phyloP scores from a whole-genome alignment of 495 filamentous ascomycete genomes.

The Penicillium coprophilum region DNA sequence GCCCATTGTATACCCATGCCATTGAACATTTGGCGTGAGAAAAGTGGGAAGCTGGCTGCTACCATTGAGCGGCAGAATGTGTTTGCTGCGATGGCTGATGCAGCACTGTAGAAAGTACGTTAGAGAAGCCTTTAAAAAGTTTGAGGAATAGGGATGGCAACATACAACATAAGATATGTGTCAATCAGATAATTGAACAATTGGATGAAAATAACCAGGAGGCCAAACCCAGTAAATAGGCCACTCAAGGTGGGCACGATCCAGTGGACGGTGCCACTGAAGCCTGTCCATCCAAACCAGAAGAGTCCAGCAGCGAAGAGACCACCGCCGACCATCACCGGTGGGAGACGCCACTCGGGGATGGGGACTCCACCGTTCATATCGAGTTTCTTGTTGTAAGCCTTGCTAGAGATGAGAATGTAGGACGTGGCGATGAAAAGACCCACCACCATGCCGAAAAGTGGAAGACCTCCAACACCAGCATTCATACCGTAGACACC shows the following conservation, averaged over 20 bases:
- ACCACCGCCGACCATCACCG: slow-evolving; percentile 72
- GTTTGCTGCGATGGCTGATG: slow-evolving; percentile 85
- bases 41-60: slow-evolving; percentile 78
- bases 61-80: slow-evolving; percentile 78
- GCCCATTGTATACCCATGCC: slow-evolving; percentile 77
- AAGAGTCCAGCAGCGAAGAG: slow-evolving; percentile 76
- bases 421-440: slow-evolving; percentile 37
- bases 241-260: slow-evolving; percentile 80
- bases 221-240: slow-evolving; percentile 57
- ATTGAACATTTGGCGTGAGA: slow-evolving; percentile 76
- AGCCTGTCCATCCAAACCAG: slow-evolving; percentile 85
- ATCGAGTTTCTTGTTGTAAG: slow-evolving; percentile 59
- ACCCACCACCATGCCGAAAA: slow-evolving; percentile 48
- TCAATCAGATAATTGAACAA: slow-evolving; percentile 85
- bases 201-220: slow-evolving; percentile 82
- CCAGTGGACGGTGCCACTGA: slow-evolving; percentile 69
- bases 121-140: neutral
- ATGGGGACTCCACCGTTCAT: slow-evolving; percentile 72
- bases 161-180: slow-evolving; percentile 84
- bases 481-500: slow-evolving; percentile 37
- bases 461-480: slow-evolving; percentile 40
- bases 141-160: slow-evolving; percentile 12
- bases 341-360: slow-evolving; percentile 84
- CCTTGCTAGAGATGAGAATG: slow-evolving; percentile 25
- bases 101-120: slow-evolving; percentile 49